A percentile compares a stretch with the other conserved stretches of the same genome.
These are phyloP conservation scores for Quercus tomentella DNA, from an alignment of 331 rosid genomes.

Conservation along the genomic window DNA sequence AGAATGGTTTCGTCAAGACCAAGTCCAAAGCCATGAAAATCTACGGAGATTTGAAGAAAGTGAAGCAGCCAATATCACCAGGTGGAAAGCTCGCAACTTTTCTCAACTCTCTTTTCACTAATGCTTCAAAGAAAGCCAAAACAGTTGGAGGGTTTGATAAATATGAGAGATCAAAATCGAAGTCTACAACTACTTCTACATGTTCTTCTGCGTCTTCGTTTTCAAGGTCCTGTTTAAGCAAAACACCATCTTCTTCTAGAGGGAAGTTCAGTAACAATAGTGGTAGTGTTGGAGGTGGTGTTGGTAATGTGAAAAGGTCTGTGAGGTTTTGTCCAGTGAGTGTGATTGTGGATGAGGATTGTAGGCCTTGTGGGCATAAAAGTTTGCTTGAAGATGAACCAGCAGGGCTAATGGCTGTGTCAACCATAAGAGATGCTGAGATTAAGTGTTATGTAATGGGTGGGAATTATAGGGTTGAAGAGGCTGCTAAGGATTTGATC, in stretches of 20 bases:
- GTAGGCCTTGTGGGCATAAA: slow-evolving; percentile 79
- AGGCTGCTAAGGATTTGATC: slow-evolving; percentile 57
- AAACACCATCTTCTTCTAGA: slow-evolving; percentile 60
- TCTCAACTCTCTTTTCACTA: slow-evolving; percentile 78
- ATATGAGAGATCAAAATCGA: slow-evolving; percentile 24
- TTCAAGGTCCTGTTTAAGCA: slow-evolving; percentile 88
- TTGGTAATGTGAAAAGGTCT: slow-evolving; percentile 41
- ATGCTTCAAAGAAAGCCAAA: slow-evolving; percentile 59
- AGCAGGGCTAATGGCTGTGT: slow-evolving; percentile 10
- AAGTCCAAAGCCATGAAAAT: slow-evolving; percentile 81
- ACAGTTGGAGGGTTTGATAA: slow-evolving; percentile 18
- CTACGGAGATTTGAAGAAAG: slow-evolving; percentile 81
- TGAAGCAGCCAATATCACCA: slow-evolving; percentile 88
- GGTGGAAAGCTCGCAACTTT: slow-evolving; percentile 82
- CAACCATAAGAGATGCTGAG: slow-evolving; percentile 29
- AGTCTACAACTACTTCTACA: slow-evolving; percentile 40
- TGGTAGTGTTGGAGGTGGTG: not conserved
- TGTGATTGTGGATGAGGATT: slow-evolving; percentile 81
- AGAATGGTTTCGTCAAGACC: slow-evolving; percentile 60
- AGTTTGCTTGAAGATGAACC: slow-evolving; percentile 32
- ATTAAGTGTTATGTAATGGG: slow-evolving; percentile 47
- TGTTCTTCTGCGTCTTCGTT: slow-evolving; percentile 90
- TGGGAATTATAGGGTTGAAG: slow-evolving; percentile 51
- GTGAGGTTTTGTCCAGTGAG: slow-evolving; percentile 88
- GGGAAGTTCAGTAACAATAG: slow-evolving; percentile 38